phyloP scores from a whole-genome alignment of 768 basidiomycete species.

The Pseudohyphozyma bogoriensis region DNA sequence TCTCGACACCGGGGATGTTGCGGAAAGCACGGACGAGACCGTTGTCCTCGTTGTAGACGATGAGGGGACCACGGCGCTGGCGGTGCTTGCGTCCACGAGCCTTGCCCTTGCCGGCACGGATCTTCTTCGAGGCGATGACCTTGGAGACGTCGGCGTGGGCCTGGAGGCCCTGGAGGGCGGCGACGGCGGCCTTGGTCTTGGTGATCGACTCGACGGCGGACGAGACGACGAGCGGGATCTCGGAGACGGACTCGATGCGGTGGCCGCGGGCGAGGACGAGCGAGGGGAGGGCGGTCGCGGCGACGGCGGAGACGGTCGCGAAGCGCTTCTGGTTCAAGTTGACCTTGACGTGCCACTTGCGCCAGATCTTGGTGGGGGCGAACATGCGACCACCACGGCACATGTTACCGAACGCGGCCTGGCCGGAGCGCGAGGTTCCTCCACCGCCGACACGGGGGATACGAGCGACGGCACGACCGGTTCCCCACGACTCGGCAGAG shows the following conservation, averaged over 20 bases:
- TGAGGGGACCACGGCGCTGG: slow-evolving; percentile 91
- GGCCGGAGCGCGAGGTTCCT: slow-evolving; percentile 92
- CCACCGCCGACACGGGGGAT: slow-evolving; percentile 99
- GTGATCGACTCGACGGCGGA: slow-evolving; percentile 69
- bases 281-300: slow-evolving; percentile 92
- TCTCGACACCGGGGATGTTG: slow-evolving; percentile 95
- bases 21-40: slow-evolving; percentile 98
- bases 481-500: slow-evolving; percentile 98
- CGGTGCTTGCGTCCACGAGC: slow-evolving; percentile 91
- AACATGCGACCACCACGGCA: slow-evolving; percentile 99
- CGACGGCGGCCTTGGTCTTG: slow-evolving; percentile 95
- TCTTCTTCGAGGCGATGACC: slow-evolving; percentile 92
- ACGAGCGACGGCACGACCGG: slow-evolving; percentile 99
- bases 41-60: slow-evolving; percentile 94
- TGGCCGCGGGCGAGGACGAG: slow-evolving; percentile 98
- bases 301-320: slow-evolving; percentile 92
- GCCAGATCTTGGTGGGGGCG: slow-evolving; percentile 98
- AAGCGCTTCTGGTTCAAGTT: slow-evolving; percentile 99
- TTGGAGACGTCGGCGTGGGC: slow-evolving; percentile 90
- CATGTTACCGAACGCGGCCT: slow-evolving; percentile 99
- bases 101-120: slow-evolving; percentile 96
- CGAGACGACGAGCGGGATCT: slow-evolving; percentile 86
- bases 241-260: slow-evolving; percentile 92
- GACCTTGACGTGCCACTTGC: slow-evolving; percentile 99
- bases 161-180: slow-evolving; percentile 77